These are phyloP conservation scores for Lentinus polychrous DNA, from an alignment of 1,284 basidiomycete species.

Conservation along the genomic window DNA sequence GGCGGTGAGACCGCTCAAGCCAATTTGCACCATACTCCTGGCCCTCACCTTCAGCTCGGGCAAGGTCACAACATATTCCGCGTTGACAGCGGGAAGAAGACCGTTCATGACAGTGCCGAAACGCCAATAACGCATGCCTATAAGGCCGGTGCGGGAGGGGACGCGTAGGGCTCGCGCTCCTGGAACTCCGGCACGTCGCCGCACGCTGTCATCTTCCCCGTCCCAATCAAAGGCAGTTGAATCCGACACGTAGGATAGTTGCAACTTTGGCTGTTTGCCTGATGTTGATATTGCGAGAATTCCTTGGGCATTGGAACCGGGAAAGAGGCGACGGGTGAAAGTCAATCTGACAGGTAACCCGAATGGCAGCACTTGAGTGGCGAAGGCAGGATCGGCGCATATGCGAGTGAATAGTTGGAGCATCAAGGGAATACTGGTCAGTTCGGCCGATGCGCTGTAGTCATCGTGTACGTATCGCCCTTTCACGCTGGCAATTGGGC, in stretches of 20 bases:
- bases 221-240: conserved; percentile 18
- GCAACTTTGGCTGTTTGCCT: conserved; percentile 9
- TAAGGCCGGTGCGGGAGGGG: conserved; percentile 24
- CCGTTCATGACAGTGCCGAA: conserved; percentile 24
- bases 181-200: conserved; percentile 7
- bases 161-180: conserved; percentile 12
- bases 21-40: conserved; percentile 10
- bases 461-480: conserved; percentile 14
- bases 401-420: conserved; percentile 4
- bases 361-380: conserved; percentile 6
- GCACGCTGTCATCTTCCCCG: conserved; percentile 10
- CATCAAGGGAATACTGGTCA: conserved; percentile 13
- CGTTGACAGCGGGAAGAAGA: conserved; percentile 19
- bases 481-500: conserved; percentile 1
- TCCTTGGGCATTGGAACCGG: conserved; percentile 23
- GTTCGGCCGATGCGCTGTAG: conserved; percentile 19
- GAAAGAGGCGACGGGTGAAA: conserved; percentile 27
- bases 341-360: conserved; percentile 22
- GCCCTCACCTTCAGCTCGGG: conserved; percentile 20
- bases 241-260: conserved; percentile 16
- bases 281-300: conserved; percentile 17
- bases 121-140: conserved; percentile 22
- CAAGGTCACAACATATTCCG: conserved; percentile 26
- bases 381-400: background rate
- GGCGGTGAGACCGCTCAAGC: conserved; percentile 12